phyloP scores from a whole-genome alignment of 169 alveolate species.

The Babesia caballi region DNA sequence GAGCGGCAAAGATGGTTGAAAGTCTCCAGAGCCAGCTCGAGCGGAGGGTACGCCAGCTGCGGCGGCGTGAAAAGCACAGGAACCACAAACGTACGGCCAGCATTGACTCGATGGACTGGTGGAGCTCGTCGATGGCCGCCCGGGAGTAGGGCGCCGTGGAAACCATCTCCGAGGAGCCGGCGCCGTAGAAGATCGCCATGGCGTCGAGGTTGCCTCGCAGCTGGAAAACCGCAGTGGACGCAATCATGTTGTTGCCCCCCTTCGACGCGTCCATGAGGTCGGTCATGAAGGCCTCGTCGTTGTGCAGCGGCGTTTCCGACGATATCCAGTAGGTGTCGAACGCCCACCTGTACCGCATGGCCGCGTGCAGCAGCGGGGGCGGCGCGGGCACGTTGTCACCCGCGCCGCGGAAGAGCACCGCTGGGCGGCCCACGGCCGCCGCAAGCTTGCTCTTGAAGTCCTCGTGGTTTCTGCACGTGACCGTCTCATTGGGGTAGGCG shows the following conservation, averaged over 20 bases:
- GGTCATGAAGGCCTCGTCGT: neutral
- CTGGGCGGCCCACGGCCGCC: neutral
- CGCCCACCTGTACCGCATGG: slow-evolving; percentile 23
- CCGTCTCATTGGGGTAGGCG: neutral
- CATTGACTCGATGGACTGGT: neutral
- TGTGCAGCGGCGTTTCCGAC: neutral
- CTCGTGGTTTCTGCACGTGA: neutral
- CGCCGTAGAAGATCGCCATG: neutral
- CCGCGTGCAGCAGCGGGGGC: neutral
- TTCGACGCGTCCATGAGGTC: slow-evolving; percentile 1
- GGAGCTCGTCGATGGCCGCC: neutral
- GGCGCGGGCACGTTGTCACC: neutral
- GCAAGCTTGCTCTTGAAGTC: slow-evolving; percentile 18
- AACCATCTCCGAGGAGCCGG: neutral
- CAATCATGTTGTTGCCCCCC: neutral
- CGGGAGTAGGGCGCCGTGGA: slow-evolving; percentile 5
- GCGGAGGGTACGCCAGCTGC: slow-evolving; percentile 8
- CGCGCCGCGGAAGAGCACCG: slow-evolving; percentile 10
- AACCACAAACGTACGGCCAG: neutral
- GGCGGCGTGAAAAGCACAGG: neutral
- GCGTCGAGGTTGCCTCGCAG: neutral
- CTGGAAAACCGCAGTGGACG: neutral
- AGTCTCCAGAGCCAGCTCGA: neutral
- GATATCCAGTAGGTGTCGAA: slow-evolving; percentile 24
- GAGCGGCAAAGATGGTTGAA: neutral